Conservation (phyloP, 2,329 filamentous ascomycete genomes). For the Cordyceps farinosa region DNA sequence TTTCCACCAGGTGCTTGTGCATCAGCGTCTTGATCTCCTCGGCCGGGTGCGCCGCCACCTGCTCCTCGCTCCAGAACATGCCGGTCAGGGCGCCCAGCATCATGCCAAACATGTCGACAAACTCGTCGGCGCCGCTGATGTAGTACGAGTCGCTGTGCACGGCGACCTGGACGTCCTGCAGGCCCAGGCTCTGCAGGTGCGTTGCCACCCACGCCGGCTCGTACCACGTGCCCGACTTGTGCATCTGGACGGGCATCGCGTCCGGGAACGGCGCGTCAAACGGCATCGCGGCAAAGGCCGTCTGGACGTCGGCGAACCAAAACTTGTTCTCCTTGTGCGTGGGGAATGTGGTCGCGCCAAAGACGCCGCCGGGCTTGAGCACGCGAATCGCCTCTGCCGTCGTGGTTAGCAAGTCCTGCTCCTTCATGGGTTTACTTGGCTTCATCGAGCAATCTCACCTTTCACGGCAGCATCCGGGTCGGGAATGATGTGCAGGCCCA, state of each 20-base stretch:
- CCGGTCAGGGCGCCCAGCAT: slow-evolving; percentile 40
- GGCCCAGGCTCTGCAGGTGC: slow-evolving; percentile 34
- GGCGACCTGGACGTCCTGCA: slow-evolving; percentile 37
- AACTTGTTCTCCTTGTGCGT: slow-evolving; percentile 29
- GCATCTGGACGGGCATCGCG: slow-evolving; percentile 36
- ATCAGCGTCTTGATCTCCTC: slow-evolving; percentile 37
- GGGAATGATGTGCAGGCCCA: slow-evolving; percentile 46
- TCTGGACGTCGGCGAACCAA: slow-evolving; percentile 37
- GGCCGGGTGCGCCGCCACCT: slow-evolving; percentile 34
- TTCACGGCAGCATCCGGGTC: slow-evolving; percentile 33
- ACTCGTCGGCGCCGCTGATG: slow-evolving; percentile 35
- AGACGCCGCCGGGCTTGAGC: slow-evolving; percentile 37
- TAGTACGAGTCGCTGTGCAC: slow-evolving; percentile 27
- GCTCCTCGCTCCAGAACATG: slow-evolving; percentile 39
- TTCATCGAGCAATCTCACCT: slow-evolving; percentile 22
- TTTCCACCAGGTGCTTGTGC: slow-evolving; percentile 36
- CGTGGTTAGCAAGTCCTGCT: not conserved
- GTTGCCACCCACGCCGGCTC: slow-evolving; percentile 37
- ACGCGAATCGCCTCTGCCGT: slow-evolving; percentile 35
- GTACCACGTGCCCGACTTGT: slow-evolving; percentile 38
- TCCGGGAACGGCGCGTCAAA: slow-evolving; percentile 37
- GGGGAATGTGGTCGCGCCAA: slow-evolving; percentile 38
- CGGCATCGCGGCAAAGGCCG: slow-evolving; percentile 39
- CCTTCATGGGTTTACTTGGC: too few species aligned
- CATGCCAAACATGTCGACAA: slow-evolving; percentile 31